Evolutionary conservation across 805 yeast species (phyloP).

Genomic region (Wickerhamiella azymoides): DNA sequence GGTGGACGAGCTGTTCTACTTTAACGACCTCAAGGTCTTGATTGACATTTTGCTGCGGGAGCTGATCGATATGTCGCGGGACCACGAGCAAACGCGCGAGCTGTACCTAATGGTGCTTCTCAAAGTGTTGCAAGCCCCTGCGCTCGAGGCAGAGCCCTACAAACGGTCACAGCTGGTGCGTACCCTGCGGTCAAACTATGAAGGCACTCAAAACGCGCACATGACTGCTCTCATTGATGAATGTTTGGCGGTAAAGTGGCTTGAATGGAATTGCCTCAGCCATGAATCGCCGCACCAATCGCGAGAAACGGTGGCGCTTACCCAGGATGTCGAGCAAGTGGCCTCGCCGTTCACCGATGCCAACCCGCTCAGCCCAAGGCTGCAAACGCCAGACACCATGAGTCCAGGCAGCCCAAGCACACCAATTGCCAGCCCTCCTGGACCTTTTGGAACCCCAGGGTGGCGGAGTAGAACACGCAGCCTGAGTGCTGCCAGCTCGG

Average conservation of each 20-base stretch:
- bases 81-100: slow-evolving; percentile 45
- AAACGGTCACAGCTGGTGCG: slow-evolving; percentile 41
- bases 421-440: no score
- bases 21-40: slow-evolving; percentile 73
- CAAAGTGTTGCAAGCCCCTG: slow-evolving; percentile 57
- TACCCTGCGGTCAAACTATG: slow-evolving; percentile 26
- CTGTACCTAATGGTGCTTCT: slow-evolving; percentile 61
- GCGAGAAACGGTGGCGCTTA: slow-evolving; percentile 1
- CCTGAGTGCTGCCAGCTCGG: no score
- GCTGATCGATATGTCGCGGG: slow-evolving; percentile 47
- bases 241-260: slow-evolving; percentile 6
- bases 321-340: not conserved
- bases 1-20: slow-evolving; percentile 50
- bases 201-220: slow-evolving; percentile 3
- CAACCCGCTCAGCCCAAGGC: not conserved
- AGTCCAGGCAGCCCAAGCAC: not conserved
- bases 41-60: slow-evolving; percentile 76
- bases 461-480: no score
- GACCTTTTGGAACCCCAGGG: no score
- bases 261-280: not conserved
- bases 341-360: not conserved
- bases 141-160: slow-evolving; percentile 42
- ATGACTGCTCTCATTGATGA: slow-evolving; percentile 1
- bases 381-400: not conserved
- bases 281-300: slow-evolving; percentile 7